A percentile compares a stretch with the other conserved stretches of the same genome.
Conservation (phyloP, 805 yeast genomes). For the Starmerella stellata region DNA sequence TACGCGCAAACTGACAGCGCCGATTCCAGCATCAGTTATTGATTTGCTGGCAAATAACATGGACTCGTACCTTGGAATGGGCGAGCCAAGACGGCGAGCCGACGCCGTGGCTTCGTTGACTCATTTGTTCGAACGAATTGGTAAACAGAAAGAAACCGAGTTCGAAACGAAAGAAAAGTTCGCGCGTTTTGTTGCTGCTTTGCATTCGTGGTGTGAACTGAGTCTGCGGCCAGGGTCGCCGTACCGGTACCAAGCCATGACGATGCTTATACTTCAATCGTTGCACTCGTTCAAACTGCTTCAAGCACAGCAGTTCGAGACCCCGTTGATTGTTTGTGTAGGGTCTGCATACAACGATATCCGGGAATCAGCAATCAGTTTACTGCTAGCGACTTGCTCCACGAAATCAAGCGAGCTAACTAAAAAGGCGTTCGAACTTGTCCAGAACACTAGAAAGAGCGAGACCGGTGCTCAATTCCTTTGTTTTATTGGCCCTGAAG, state of each 20-base stretch:
- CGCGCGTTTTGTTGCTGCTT: conserved; percentile 27
- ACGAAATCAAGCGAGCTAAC: neutral
- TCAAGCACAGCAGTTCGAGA: conserved; percentile 20
- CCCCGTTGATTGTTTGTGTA: conserved; percentile 42
- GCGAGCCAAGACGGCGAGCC: conserved; percentile 49
- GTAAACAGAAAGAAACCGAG: neutral
- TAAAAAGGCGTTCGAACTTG: conserved; percentile 3
- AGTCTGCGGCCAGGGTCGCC: conserved; percentile 40
- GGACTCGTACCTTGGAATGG: conserved; percentile 41
- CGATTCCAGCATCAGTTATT: conserved; percentile 32
- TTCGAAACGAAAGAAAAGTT: conserved; percentile 18
- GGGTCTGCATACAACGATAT: conserved; percentile 64
- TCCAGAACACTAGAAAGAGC: conserved; percentile 6
- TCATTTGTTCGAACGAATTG: conserved; percentile 26
- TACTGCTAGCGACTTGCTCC: neutral
- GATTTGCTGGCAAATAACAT: conserved; percentile 29
- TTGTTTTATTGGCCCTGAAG: conserved; percentile 2
- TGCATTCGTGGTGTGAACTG: conserved; percentile 24
- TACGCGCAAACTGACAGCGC: conserved; percentile 43
- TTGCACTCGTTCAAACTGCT: neutral
- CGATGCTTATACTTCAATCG: conserved; percentile 19
- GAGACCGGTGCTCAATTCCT: conserved; percentile 13
- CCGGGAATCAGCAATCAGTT: conserved; percentile 25
- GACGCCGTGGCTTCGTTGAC: conserved; percentile 44
- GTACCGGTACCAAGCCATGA: conserved; percentile 34